phyloP scores from a whole-genome alignment of 768 basidiomycete genomes.

The Suillus placidus region DNA sequence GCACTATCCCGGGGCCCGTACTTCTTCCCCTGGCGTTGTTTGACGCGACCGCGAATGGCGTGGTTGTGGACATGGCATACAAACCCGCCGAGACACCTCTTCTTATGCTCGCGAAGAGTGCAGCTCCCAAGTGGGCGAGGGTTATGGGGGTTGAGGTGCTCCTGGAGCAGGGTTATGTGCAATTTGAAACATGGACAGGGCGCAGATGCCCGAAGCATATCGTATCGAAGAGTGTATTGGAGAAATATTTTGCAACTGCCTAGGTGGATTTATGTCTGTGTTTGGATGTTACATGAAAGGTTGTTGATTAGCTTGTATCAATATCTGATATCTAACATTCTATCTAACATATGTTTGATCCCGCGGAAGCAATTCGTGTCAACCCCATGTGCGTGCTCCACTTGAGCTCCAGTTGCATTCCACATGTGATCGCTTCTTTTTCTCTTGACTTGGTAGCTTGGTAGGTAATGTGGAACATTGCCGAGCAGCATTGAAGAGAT shows the following conservation, averaged over 20 bases:
- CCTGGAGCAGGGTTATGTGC: slow-evolving; percentile 85
- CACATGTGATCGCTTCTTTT: no score
- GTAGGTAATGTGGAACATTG: no score
- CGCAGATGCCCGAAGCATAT: slow-evolving; percentile 53
- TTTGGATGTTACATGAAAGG: background rate
- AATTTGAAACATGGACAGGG: slow-evolving; percentile 84
- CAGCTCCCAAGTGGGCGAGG: slow-evolving; percentile 57
- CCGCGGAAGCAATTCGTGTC: no score
- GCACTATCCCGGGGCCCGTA: slow-evolving; percentile 40
- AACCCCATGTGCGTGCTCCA: no score
- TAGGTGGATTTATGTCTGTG: background rate
- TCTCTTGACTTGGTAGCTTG: no score
- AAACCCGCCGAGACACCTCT: slow-evolving; percentile 86
- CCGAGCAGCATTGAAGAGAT: no score
- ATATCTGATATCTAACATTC: no score
- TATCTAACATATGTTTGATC: no score
- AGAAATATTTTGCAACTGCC: slow-evolving; percentile 39
- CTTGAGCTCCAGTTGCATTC: no score
- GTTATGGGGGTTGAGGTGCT: slow-evolving; percentile 86
- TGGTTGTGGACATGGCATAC: slow-evolving; percentile 94
- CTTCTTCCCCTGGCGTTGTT: slow-evolving; percentile 62
- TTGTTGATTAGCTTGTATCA: background rate
- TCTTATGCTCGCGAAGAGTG: slow-evolving; percentile 61
- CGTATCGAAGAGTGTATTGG: slow-evolving; percentile 53
- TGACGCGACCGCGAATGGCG: slow-evolving; percentile 57